These are phyloP conservation scores for Andrographis paniculata DNA, from an alignment of 305 asterid species.

Conservation along the genomic window DNA sequence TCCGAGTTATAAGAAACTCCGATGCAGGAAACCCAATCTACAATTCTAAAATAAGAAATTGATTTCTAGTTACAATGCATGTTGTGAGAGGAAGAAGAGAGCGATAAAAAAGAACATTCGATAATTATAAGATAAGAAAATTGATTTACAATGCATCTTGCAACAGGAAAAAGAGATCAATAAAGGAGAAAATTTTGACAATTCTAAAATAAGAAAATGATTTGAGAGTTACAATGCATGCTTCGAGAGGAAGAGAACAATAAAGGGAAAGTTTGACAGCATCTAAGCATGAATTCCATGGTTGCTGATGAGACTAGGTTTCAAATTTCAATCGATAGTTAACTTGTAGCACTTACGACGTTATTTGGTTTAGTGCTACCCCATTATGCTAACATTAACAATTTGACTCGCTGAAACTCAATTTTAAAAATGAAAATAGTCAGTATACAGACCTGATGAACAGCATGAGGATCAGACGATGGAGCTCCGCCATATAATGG, in stretches of 20 bases:
- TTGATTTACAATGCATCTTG: too few species aligned
- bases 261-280: not conserved
- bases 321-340: not conserved
- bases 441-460: conserved; percentile 42
- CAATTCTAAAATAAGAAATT: too few species aligned
- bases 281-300: not conserved
- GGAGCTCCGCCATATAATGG: conserved; percentile 37
- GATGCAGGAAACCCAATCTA: too few species aligned
- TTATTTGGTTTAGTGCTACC: not conserved
- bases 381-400: conserved; percentile 1
- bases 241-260: too few species aligned
- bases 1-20: too few species aligned
- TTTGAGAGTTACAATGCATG: too few species aligned
- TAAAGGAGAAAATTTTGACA: too few species aligned
- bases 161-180: not conserved
- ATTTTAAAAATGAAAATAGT: conserved; percentile 8
- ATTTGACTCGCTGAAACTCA: conserved; percentile 1
- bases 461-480: conserved; percentile 26
- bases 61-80: too few species aligned
- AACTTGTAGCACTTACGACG: not conserved
- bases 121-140: too few species aligned
- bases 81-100: too few species aligned
- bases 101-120: too few species aligned
- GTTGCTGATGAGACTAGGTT: not conserved
- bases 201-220: too few species aligned